phyloP scores from a whole-genome alignment of 2,329 filamentous ascomycete species.

The Cryoendolithus antarcticus region DNA sequence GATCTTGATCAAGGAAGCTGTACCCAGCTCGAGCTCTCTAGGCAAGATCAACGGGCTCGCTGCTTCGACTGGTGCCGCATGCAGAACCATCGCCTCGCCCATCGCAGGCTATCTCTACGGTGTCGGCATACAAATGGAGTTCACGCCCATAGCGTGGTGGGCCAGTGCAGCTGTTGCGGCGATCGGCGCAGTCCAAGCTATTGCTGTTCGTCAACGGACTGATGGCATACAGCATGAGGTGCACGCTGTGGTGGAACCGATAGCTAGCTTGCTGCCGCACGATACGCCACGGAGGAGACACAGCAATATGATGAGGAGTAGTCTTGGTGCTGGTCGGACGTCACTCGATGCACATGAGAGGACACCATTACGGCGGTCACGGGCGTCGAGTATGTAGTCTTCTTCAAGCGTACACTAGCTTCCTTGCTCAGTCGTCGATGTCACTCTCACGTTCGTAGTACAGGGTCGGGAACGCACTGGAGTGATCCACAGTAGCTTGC shows the following conservation, averaged over 20 bases:
- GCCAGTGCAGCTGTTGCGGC: slow-evolving; percentile 44
- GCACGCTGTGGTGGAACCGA: neutral
- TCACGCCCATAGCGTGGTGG: slow-evolving; percentile 54
- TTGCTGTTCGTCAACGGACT: slow-evolving; percentile 3
- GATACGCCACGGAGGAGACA: slow-evolving; percentile 3
- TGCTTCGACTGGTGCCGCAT: slow-evolving; percentile 58
- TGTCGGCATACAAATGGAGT: slow-evolving; percentile 42
- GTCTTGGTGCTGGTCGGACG: neutral
- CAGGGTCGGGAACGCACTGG: no score
- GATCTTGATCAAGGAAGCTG: slow-evolving; percentile 61
- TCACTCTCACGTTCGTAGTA: no score
- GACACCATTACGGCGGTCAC: slow-evolving; percentile 1
- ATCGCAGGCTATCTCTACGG: slow-evolving; percentile 57
- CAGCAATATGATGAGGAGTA: slow-evolving; percentile 3
- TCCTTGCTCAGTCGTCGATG: no score
- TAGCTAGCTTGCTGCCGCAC: neutral
- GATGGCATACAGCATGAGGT: slow-evolving; percentile 4
- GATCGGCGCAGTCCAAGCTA: slow-evolving; percentile 39
- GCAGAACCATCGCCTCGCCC: slow-evolving; percentile 57
- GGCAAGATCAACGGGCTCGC: slow-evolving; percentile 62
- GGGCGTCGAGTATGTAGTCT: no score
- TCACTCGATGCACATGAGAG: slow-evolving; percentile 1
- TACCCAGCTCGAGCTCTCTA: slow-evolving; percentile 48
- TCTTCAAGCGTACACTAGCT: no score
- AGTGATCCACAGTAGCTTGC: no score